These are phyloP conservation scores for Cyclotella choctawhatcheeana DNA, from an alignment of 108 stramenopile species.

Conservation along the genomic window DNA sequence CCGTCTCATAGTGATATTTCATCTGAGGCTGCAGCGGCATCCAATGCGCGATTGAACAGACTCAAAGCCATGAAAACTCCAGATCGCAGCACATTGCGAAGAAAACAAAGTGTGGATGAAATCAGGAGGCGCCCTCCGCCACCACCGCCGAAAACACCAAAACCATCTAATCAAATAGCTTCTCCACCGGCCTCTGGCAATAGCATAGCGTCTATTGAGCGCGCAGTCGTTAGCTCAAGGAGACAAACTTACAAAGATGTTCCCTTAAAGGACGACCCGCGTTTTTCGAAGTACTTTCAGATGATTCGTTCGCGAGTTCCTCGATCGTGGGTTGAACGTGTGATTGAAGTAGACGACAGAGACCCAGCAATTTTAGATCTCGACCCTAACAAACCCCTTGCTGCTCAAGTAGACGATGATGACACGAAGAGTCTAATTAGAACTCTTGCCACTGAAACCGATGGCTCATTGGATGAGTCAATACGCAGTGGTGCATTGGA, in stretches of 20 bases:
- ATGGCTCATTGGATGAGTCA: constrained; percentile 29
- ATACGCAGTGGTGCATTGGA: constrained; percentile 21
- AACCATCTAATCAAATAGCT: neutral
- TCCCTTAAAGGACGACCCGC: constrained; percentile 45
- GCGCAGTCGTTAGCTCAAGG: neutral
- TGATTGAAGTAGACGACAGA: constrained; percentile 51
- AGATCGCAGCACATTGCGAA: constrained; percentile 5
- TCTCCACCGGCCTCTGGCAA: neutral
- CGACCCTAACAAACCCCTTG: constrained; percentile 56
- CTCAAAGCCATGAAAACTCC: constrained; percentile 33
- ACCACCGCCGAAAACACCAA: constrained; percentile 14
- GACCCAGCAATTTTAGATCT: constrained; percentile 59
- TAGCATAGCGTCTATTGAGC: constrained; percentile 7
- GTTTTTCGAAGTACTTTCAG: constrained; percentile 53
- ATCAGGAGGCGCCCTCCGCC: constrained; percentile 28
- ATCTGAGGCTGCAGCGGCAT: constrained; percentile 30
- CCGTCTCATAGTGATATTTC: constrained; percentile 18
- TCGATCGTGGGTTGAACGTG: constrained; percentile 51
- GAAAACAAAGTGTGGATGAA: constrained; percentile 41
- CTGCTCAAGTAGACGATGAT: constrained; percentile 43
- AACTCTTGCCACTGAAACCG: constrained; percentile 19
- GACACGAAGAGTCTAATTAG: constrained; percentile 4
- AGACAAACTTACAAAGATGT: constrained; percentile 34
- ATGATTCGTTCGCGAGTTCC: constrained; percentile 53
- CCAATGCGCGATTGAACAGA: constrained; percentile 33